Conservation (phyloP, 176 grass and related monocot species). For the Carex myosuroides region DNA sequence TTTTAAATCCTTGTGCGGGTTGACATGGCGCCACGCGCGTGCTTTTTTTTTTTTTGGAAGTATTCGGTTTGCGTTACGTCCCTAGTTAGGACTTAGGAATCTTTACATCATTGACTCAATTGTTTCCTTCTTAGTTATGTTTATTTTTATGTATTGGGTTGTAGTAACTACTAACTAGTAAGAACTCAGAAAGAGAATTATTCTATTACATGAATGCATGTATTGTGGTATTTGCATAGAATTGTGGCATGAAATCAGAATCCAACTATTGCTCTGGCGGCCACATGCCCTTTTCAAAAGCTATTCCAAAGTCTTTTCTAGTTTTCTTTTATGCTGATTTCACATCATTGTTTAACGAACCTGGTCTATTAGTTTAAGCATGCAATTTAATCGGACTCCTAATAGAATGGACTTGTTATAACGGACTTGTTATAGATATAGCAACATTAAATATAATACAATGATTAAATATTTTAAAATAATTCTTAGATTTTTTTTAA, state of each 20-base stretch:
- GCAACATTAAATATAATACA: too few relatives aligned
- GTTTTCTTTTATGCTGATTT: background rate
- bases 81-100: background rate
- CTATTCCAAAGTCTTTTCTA: background rate
- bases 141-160: background rate
- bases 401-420: too few relatives aligned
- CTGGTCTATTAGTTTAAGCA: background rate
- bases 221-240: background rate
- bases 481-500: too few relatives aligned
- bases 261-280: constrained; percentile 3
- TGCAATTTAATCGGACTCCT: too few relatives aligned
- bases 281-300: constrained; percentile 19
- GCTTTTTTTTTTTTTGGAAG: constrained; percentile 11
- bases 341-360: background rate
- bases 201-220: background rate
- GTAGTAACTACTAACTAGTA: too few relatives aligned
- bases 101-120: background rate
- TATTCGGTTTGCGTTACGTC: constrained; percentile 6
- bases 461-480: background rate
- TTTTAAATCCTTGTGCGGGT: background rate
- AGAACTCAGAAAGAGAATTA: too few relatives aligned
- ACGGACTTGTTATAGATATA: background rate
- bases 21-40: constrained; percentile 16
- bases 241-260: constrained; percentile 5
- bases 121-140: background rate